phyloP scores from a whole-genome alignment of 805 yeast genomes.

The Schwanniomyces yamadae region DNA sequence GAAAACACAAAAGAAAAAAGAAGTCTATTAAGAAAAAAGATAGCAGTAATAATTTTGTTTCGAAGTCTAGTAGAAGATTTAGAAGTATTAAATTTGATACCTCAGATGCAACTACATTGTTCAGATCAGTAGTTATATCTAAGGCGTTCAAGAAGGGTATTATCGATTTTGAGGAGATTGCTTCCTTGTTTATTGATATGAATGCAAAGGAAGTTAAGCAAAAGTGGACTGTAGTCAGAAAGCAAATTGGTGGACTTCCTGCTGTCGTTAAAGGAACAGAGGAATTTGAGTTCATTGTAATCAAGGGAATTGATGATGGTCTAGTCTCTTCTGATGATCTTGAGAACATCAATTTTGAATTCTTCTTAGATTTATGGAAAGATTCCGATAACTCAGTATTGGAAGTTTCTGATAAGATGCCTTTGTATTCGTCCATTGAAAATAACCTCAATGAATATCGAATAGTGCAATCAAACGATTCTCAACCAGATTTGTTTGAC shows the following conservation, averaged over 20 bases:
- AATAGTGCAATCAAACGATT: constrained; percentile 9
- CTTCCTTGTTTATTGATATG: constrained; percentile 44
- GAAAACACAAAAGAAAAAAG: constrained; percentile 13
- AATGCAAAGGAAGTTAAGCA: constrained; percentile 48
- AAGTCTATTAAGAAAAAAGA: constrained; percentile 8
- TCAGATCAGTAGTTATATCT: constrained; percentile 65
- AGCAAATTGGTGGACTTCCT: constrained; percentile 40
- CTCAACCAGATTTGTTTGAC: constrained; percentile 31
- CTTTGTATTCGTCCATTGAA: constrained; percentile 39
- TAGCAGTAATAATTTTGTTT: constrained; percentile 1
- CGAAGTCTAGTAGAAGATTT: constrained; percentile 10
- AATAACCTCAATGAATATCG: constrained; percentile 50
- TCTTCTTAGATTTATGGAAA: constrained; percentile 65
- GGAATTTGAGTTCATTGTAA: constrained; percentile 66
- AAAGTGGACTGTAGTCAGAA: constrained; percentile 71
- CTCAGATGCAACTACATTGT: constrained; percentile 53
- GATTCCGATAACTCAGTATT: constrained; percentile 43
- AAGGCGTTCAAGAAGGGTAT: constrained; percentile 55
- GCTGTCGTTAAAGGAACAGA: constrained; percentile 61
- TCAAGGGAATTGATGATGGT: constrained; percentile 58
- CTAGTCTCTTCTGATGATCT: constrained; percentile 49
- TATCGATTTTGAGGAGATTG: constrained; percentile 66
- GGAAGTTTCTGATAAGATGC: constrained; percentile 29
- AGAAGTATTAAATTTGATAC: constrained; percentile 30
- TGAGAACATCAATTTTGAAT: constrained; percentile 47